Base-by-base conservation (phyloP, 2,329 filamentous ascomycete genomes). In the Fusarium sp. region DNA sequence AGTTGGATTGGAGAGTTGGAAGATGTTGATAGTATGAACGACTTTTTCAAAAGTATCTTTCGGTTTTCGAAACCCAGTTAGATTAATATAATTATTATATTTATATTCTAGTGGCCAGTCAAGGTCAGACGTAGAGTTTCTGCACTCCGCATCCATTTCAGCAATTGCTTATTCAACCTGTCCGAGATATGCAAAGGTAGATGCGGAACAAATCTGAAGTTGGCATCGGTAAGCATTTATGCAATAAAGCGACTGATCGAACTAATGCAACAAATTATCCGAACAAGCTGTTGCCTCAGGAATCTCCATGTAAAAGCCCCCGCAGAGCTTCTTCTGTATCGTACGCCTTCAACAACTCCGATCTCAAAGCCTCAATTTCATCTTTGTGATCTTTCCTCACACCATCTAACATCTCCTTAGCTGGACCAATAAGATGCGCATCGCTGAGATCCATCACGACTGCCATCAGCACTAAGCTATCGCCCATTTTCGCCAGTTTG, bases 1-100 rank as follows among this genome's bases (percentile, higher is more conserved):
- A 64, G 66, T 7, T 70, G 63, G 22, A 26, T 70, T 7, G 67
- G 67, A 0, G 65, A 65, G 6, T 14, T 70, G 14, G 63, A 71
- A 6, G 56, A 70, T 7, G 24, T 24, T 4, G 24, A 24, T 7
- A 24, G 24, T 24, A 24, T 24, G 24, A 24, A 24, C 7, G 7
- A 24, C 24, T 24, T 24, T 24, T 24, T 24, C 24, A 7, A 24
- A 24, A 7, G 6, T 7, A 24, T 24, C 24, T 24, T 24, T 24
- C 24, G 24, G 24, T 2, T 24, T 24, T 24, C 24, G 7, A 8
- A 24, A 24, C 24, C 7, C 24, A 24, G 6, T 8, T 7, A 24
- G 24, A 24, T 24, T 24, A 24, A 24, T 24, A 24, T 24, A 24
- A 7, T 7, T 24, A 24, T 24, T 24, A 4, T 24, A 24, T 24